Conservation (phyloP, 2,329 filamentous ascomycete species). For the Penicillium brevicompactum region DNA sequence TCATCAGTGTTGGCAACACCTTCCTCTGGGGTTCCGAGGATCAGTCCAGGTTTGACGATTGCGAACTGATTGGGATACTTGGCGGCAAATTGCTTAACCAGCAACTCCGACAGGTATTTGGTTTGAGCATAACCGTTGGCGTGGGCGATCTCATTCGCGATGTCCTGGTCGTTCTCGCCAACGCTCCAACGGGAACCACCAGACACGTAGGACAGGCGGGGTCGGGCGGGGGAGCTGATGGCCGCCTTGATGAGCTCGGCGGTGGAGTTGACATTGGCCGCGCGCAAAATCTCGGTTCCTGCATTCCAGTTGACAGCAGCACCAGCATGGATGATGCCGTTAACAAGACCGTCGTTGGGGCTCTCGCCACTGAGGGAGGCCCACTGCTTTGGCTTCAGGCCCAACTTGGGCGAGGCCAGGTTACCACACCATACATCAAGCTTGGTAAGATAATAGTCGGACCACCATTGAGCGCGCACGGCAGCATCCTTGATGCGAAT, state of each 20-base stretch:
- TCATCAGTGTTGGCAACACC: constrained; percentile 17
- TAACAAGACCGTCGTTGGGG: background rate
- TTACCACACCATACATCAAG: constrained; percentile 26
- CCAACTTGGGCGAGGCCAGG: constrained; percentile 10
- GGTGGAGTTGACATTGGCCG: background rate
- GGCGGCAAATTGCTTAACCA: background rate
- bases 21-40: constrained; percentile 13
- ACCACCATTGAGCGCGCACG: constrained; percentile 22
- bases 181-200: background rate
- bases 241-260: background rate
- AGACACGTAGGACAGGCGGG: background rate
- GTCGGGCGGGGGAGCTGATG: background rate
- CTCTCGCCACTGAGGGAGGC: background rate
- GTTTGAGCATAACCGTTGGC: constrained; percentile 1
- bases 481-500: constrained; percentile 5
- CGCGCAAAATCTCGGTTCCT: background rate
- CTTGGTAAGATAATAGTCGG: constrained; percentile 9
- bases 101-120: background rate
- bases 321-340: background rate
- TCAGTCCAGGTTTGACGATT: constrained; percentile 21
- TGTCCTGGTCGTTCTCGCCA: background rate
- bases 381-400: background rate
- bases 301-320: constrained; percentile 1
- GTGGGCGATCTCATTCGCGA: background rate
- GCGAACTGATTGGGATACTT: background rate